A percentile compares a stretch with the other conserved stretches of the same genome.
phyloP scores from a whole-genome alignment of 257 asterid species.

The Primulina huaijiensis region DNA sequence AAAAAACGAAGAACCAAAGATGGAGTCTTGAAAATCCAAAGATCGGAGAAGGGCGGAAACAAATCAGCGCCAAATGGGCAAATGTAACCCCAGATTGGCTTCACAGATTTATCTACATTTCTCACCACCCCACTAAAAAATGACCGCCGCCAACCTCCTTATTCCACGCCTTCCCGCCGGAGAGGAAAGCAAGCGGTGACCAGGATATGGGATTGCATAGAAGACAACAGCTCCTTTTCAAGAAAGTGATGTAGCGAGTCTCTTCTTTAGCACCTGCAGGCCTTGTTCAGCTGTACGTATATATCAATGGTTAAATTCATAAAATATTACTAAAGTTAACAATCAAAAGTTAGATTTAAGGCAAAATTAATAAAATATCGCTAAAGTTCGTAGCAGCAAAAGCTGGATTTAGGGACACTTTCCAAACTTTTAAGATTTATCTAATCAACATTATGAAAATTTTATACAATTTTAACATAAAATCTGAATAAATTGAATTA shows the following conservation, averaged over 20 bases:
- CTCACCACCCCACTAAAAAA: conserved; percentile 7
- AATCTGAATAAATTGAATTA: too few relatives aligned
- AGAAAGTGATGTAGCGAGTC: background rate
- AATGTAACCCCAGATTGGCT: conserved; percentile 25
- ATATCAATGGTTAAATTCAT: background rate
- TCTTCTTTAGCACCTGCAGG: background rate
- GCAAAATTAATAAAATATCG: too few relatives aligned
- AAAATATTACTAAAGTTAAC: too few relatives aligned
- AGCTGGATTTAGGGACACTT: background rate
- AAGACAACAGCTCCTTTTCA: background rate
- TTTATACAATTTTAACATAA: too few relatives aligned
- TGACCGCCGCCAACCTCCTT: conserved; percentile 24
- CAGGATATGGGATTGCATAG: background rate
- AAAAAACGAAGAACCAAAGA: background rate
- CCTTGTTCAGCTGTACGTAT: background rate
- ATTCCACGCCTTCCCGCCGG: conserved; percentile 27
- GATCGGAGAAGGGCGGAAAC: conserved; percentile 36
- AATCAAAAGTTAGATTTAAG: too few relatives aligned
- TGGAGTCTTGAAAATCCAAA: conserved; percentile 32
- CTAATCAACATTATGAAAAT: background rate
- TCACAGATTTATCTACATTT: conserved; percentile 19
- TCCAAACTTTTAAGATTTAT: background rate
- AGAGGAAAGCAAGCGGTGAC: conserved; percentile 7
- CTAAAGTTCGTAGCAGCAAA: background rate
- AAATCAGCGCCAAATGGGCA: conserved; percentile 36